Evolutionary conservation across 257 asterid species (phyloP).

Genomic region (Lycium ferocissimum): DNA sequence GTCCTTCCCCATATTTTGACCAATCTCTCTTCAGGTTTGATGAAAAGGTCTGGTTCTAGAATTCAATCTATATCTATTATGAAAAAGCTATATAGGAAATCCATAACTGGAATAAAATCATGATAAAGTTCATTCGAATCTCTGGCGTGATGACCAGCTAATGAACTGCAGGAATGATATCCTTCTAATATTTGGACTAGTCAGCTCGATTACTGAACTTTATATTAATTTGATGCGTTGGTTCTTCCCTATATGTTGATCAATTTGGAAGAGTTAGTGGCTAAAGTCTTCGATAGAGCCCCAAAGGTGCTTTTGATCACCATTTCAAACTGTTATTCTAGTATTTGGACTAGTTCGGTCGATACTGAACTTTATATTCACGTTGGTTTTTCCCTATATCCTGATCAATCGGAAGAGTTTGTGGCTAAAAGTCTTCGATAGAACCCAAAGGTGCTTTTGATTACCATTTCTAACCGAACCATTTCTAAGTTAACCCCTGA

Average conservation of each 20-base stretch:
- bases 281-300: neutral
- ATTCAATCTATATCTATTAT: slow-evolving; percentile 24
- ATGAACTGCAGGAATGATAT: slow-evolving; percentile 12
- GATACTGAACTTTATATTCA: neutral
- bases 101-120: neutral
- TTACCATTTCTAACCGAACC: neutral
- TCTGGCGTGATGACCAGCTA: neutral
- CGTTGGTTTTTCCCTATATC: neutral
- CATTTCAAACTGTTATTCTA: neutral
- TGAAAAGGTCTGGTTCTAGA: slow-evolving; percentile 73
- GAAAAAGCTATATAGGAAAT: neutral
- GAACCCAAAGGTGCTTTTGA: neutral
- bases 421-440: neutral
- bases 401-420: neutral
- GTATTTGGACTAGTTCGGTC: slow-evolving; percentile 3
- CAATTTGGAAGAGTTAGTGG: neutral
- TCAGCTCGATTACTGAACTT: neutral
- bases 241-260: neutral
- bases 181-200: neutral
- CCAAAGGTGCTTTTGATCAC: neutral
- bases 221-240: neutral
- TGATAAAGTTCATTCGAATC: neutral
- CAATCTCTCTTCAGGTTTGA: slow-evolving; percentile 93
- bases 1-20: slow-evolving; percentile 98
- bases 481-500: neutral